Evolutionary conservation across 305 asterid genomes (phyloP), one percentile per base, ranked within the genome.

Genomic region (Fraxinus paxiana): DNA sequence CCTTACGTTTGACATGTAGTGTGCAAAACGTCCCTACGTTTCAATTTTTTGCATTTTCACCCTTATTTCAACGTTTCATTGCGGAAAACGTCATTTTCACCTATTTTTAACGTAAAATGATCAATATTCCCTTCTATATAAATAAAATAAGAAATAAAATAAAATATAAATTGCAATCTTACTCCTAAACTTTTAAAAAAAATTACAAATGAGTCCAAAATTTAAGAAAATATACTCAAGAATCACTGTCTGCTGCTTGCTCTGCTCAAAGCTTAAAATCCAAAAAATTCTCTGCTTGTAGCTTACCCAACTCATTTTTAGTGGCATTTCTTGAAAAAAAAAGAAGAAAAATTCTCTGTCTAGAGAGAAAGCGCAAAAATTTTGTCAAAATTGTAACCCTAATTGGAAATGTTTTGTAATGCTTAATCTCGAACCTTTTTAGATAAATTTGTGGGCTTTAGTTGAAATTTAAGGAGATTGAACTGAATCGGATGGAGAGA

Each of bases 401-500:
- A 61, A 61, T 61, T 61, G 70, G 70, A 20, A 0, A 8, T 61
- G 31, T 61, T 61, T 61, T 22, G 70, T 61, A 61, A 61, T 61
- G 31, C 31, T 20, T 59, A 59, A 59, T 20, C 70, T 59, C 31
- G 70, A 20, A 61, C 26, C n/a, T 22, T 12, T 61, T 61, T 22
- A 22, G 70, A 54, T 54, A 17, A 22, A 61, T 22, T 61, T 61
- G 70, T 61, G 31, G 6, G 13, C 9, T 61, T 38, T 38, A 18
- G 70, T 41, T 38, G 38, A 71, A 28, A 24, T 72, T 63, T 61
- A 3, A 51, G 26, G 75, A 34, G 61, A 56, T 12, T 48, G 35
- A 28, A 35, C 80, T 54, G 79, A 79, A 15, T 56, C 79, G 80
- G 5, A 93, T 93, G 98, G 98, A 95, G 75, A 90, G 98, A 89